Percentiles rank a stretch among this genome's conserved stretches.
Conservation (phyloP, 768 basidiomycete genomes). For the Cytidiella melzeri region DNA sequence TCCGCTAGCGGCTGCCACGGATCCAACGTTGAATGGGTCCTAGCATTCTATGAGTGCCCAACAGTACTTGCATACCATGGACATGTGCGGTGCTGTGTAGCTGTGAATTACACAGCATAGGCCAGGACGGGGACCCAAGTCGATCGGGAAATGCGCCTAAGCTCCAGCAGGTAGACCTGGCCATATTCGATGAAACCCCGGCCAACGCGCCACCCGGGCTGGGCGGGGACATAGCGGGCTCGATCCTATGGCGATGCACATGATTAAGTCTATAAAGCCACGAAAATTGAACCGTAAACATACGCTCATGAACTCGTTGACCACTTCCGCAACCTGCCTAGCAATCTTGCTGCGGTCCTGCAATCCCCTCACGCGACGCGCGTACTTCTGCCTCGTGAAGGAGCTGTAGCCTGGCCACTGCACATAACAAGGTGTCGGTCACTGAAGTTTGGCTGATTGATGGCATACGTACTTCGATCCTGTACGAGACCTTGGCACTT, state of each 20-base stretch:
- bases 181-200: not conserved
- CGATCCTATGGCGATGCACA: not conserved
- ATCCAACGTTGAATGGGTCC: no score
- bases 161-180: not conserved
- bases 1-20: no score
- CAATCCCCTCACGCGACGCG: not conserved
- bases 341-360: not conserved
- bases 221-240: not conserved
- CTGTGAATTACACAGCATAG: not conserved
- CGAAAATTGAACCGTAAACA: no score
- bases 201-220: not conserved
- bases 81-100: no score
- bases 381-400: not conserved
- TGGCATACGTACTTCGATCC: not conserved
- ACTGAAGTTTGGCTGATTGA: not conserved
- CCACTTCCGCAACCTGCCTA: not conserved
- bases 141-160: not conserved
- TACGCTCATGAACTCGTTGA: not conserved
- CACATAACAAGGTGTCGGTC: not conserved
- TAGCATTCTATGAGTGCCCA: no score
- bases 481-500: not conserved
- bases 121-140: not conserved
- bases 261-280: no score
- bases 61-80: no score
- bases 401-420: not conserved